phyloP scores from a whole-genome alignment of 2,329 filamentous ascomycete genomes.

The Exophiala mesophila region DNA sequence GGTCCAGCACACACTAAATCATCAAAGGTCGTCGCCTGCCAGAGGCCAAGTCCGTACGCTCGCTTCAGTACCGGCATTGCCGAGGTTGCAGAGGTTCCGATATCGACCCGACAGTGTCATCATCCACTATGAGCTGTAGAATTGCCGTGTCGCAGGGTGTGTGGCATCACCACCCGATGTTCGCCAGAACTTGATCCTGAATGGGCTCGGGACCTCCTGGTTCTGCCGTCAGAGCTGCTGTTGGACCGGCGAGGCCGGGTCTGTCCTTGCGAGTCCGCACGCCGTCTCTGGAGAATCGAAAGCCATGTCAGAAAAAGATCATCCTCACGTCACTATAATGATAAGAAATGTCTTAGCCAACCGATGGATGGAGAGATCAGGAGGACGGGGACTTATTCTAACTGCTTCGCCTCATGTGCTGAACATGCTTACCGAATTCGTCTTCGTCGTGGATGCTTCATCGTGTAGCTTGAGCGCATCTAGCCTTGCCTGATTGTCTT shows the following conservation, averaged over 20 bases:
- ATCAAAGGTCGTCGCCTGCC: conserved; percentile 14
- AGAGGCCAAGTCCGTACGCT: background rate
- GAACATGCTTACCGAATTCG: conserved; percentile 41
- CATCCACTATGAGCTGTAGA: conserved; percentile 10
- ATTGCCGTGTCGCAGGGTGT: conserved; percentile 14
- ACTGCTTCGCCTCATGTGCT: background rate
- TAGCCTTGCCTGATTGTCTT: conserved; percentile 80
- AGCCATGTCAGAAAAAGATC: conserved; percentile 40
- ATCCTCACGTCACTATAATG: conserved; percentile 38
- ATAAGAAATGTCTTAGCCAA: conserved; percentile 38
- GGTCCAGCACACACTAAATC: background rate
- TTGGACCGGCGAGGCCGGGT: conserved; percentile 22
- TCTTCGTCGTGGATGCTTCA: conserved; percentile 52
- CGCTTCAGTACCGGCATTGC: background rate
- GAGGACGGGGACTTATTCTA: background rate
- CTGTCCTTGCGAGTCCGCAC: conserved; percentile 34
- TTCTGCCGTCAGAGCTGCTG: conserved; percentile 15
- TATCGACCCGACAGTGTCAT: no score
- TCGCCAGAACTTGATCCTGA: conserved; percentile 16
- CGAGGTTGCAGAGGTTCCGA: no score
- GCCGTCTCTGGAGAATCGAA: conserved; percentile 44
- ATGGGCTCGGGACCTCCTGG: conserved; percentile 18
- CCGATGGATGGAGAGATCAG: conserved; percentile 26
- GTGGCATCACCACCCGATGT: conserved; percentile 12
- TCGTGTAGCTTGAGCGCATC: conserved; percentile 90